Evolutionary conservation across 257 asterid genomes (phyloP).

Genomic region (Schizonepeta tenuifolia): DNA sequence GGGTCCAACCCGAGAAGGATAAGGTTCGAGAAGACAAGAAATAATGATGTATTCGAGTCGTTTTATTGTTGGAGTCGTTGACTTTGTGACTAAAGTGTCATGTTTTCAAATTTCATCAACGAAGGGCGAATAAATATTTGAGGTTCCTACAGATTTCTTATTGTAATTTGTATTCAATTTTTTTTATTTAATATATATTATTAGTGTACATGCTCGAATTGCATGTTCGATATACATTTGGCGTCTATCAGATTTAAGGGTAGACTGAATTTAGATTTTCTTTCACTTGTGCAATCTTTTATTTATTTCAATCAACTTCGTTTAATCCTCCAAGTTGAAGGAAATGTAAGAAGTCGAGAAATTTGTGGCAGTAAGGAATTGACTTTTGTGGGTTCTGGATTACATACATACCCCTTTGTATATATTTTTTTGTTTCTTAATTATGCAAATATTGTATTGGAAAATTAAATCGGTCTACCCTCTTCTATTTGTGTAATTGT

Average conservation of each 20-base stretch:
- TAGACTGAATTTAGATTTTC: background rate
- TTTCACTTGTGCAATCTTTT: background rate
- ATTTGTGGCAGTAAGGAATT: no score
- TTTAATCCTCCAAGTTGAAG: background rate
- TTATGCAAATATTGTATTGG: background rate
- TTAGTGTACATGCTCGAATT: background rate
- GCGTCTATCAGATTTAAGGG: background rate
- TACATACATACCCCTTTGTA: background rate
- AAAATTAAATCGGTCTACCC: background rate
- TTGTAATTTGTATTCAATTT: conserved; percentile 9
- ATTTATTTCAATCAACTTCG: background rate
- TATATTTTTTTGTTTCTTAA: background rate
- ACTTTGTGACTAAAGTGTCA: background rate
- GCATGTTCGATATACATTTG: background rate
- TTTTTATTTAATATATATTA: background rate
- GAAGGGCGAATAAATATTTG: background rate
- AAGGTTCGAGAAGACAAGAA: conserved; percentile 32
- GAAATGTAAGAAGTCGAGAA: no score
- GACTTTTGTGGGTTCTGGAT: no score
- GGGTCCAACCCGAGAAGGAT: conserved; percentile 44
- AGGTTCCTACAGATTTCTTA: background rate
- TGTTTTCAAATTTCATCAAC: background rate
- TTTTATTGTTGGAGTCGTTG: background rate
- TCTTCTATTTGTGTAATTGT: background rate
- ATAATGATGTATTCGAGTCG: background rate